Evolutionary conservation across 345 rosid species (phyloP).

Genomic region (Salix caprea): DNA sequence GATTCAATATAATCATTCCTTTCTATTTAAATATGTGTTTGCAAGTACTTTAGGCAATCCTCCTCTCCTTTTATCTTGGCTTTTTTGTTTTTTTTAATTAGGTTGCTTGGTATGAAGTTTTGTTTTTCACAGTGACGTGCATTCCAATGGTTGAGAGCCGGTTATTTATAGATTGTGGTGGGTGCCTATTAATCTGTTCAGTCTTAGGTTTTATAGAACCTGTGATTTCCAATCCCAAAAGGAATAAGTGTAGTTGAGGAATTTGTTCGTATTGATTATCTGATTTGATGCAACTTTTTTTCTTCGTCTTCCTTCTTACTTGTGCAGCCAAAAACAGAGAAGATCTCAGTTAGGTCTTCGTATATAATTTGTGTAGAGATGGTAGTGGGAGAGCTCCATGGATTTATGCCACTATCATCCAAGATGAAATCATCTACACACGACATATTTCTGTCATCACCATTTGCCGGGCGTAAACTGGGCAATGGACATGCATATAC

Average conservation of each 20-base stretch:
- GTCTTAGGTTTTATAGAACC: too few species aligned
- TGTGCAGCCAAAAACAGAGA: conserved; percentile 10
- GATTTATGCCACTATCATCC: conserved; percentile 14
- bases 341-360: not conserved
- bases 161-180: too few species aligned
- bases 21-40: too few species aligned
- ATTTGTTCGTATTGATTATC: not conserved
- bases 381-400: conserved; percentile 12
- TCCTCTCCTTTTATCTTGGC: too few species aligned
- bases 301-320: not conserved
- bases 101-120: too few species aligned
- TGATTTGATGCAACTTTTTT: not conserved
- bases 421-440: conserved; percentile 20
- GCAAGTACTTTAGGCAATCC: too few species aligned
- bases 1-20: too few species aligned
- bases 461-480: conserved; percentile 29
- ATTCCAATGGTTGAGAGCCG: too few species aligned
- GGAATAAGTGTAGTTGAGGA: not conserved
- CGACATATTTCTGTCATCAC: conserved; percentile 27
- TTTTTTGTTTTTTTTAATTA: too few species aligned
- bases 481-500: conserved; percentile 11
- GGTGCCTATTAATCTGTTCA: too few species aligned
- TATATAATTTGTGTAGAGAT: not conserved
- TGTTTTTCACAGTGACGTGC: too few species aligned
- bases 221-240: conserved; percentile 1